Evolutionary conservation across 2,329 filamentous ascomycete species (phyloP), one percentile per base, ranked within the genome.

Genomic region (Pyricularia pennisetigena): DNA sequence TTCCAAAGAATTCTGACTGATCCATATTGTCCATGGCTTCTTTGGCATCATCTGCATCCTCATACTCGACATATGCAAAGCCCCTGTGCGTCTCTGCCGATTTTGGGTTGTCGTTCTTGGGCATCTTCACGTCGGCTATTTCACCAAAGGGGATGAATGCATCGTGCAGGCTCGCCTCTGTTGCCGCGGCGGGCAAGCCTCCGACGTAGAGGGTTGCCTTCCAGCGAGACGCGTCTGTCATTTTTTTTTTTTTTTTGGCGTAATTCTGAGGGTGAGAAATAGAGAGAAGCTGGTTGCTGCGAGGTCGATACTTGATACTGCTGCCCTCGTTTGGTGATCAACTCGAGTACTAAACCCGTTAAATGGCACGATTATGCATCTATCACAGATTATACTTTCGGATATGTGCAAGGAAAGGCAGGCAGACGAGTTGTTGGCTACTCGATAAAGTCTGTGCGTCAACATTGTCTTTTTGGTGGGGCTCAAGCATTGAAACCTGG

Each of bases 21-120:
- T 99, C 93, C 94, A 99, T 98, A 77, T 99, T 99, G 83, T 98
- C 93, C 77, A 99, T 97, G 66, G 95, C 95, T 79, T 98, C 94
- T 75, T 89, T 89, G 30, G 94, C 94, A 79, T 99, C 95, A 69
- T 90, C 87, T 14, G 88, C 85, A 69, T 93, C 86, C 74, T 97
- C 93, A 75, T 92, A 99, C 76, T 99, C 95, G 66, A 99, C 92
- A 77, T 99, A 98, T 69, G 94, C 95, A 78, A 98, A 99, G 0
- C 96, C 95, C 67, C 94, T 86, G 78, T 99, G 95, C 32, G 88
- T 82, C 59, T 96, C 92, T 65, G 85, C 88, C 7, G 90, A 88
- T 71, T 92, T 93, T 71, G 90, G 90, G 70, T 89, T 83, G 76
- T 97, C 94, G 69, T 93, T 90, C 78, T 95, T 96, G 24, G 95